phyloP scores from a whole-genome alignment of 345 rosid genomes.

The Syzygium aqueum region DNA sequence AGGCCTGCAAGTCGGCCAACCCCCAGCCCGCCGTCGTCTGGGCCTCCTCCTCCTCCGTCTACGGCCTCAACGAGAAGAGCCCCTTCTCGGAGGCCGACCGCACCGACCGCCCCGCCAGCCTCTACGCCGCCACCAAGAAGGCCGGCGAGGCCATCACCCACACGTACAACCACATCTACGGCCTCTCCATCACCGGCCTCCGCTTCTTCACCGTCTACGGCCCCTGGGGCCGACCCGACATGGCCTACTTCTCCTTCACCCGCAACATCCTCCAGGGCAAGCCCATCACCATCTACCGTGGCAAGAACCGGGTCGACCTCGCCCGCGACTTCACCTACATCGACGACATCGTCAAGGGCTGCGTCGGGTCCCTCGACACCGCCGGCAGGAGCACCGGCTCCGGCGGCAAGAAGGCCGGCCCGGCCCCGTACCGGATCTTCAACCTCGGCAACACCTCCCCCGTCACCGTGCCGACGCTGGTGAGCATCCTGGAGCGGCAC shows the following conservation, averaged over 20 bases:
- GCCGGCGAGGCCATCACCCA: constrained; percentile 30
- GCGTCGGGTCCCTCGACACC: constrained; percentile 21
- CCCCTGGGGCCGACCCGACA: constrained; percentile 32
- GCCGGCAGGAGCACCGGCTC: constrained; percentile 27
- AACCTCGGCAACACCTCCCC: constrained; percentile 30
- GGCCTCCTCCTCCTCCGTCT: constrained; percentile 32
- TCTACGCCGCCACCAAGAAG: constrained; percentile 29
- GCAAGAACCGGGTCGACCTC: constrained; percentile 20
- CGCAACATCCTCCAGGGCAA: constrained; percentile 26
- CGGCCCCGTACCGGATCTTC: constrained; percentile 22
- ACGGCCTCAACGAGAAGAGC: constrained; percentile 20
- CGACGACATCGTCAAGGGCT: constrained; percentile 28
- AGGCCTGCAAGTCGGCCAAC: constrained; percentile 20
- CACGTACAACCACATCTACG: constrained; percentile 32
- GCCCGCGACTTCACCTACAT: constrained; percentile 30
- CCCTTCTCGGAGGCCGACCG: constrained; percentile 23
- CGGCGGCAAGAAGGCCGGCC: constrained; percentile 23
- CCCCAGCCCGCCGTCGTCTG: constrained; percentile 31
- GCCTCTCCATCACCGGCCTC: constrained; percentile 25
- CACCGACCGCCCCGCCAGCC: constrained; percentile 15
- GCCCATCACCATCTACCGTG: constrained; percentile 26
- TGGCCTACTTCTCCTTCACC: constrained; percentile 28
- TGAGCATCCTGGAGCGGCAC: constrained; percentile 20
- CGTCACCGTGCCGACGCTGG: constrained; percentile 26
- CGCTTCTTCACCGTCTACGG: constrained; percentile 32